Percentiles rank a stretch among this genome's conserved stretches.
Conservation (phyloP, 2,329 filamentous ascomycete genomes). For the Trichoderma sp. region DNA sequence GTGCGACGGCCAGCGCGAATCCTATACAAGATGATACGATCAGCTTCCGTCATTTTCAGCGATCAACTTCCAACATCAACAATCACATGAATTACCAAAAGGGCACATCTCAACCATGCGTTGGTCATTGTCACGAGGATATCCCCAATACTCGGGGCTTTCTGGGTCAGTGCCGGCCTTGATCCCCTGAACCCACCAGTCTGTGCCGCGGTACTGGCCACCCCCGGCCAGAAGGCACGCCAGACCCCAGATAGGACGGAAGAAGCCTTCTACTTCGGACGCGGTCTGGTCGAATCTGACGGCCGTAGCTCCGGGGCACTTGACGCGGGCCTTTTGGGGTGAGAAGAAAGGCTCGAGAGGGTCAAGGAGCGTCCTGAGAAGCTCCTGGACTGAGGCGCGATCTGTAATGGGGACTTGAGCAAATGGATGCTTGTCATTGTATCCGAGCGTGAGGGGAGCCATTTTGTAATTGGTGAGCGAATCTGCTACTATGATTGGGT, state of each 20-base stretch:
- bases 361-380: constrained; percentile 63
- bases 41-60: not conserved
- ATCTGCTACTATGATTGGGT: not conserved
- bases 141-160: constrained; percentile 72
- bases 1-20: constrained; percentile 69
- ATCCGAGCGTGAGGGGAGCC: constrained; percentile 43
- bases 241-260: constrained; percentile 73
- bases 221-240: constrained; percentile 68
- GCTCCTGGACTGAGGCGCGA: constrained; percentile 47
- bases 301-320: constrained; percentile 66
- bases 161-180: constrained; percentile 69
- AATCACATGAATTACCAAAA: constrained; percentile 46
- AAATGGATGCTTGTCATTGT: constrained; percentile 55
- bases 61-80: not conserved
- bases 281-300: constrained; percentile 76
- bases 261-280: constrained; percentile 74
- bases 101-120: constrained; percentile 77
- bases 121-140: constrained; percentile 66
- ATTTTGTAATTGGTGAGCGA: not conserved
- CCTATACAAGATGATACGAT: constrained; percentile 36
- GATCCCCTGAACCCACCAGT: constrained; percentile 62
- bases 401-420: constrained; percentile 49
- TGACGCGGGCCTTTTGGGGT: constrained; percentile 16
- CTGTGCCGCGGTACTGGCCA: constrained; percentile 60
- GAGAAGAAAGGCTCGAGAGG: constrained; percentile 70